Evolutionary conservation across 257 asterid species (phyloP), one percentile per base, ranked within the genome.

Genomic region (Solanum microdontum): DNA sequence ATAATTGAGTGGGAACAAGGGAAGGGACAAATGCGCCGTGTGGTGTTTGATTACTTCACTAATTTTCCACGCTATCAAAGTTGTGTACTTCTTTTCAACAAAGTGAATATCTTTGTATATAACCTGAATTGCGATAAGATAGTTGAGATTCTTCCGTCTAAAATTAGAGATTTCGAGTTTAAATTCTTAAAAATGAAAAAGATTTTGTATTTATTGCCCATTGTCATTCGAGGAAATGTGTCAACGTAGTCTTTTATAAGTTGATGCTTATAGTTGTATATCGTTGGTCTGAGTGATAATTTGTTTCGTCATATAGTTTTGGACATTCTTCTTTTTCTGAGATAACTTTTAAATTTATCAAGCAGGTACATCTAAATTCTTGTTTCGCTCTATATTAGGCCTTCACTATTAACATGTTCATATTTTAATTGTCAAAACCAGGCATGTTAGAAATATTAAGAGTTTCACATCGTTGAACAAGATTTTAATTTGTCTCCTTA

Each of bases 181-280:
- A 0, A 19, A 19, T 3, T 19, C 1, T 6, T 55, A 0, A 7
- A 1, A 55, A 19, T 55, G 4, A 7, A 55, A 19, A 55, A 17
- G 62, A 55, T 55, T 0, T 55, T 2, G 62, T 6, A 6, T 55
- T 6, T 51, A 51, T 51, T 0, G 10, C 0, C 0, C 0, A 17
- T 51, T 24, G 0, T 66, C 7, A 66, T 66, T 66, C 4, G 19
- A 66, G 73, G n/a, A 55, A 51, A 55, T 55, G 10, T 55, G n/a
- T 55, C 0, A 17, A 1, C 3, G n/a, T 55, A 55, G n/a, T 55
- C 4, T 55, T 17, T 1, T 55, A 17, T 51, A 51, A 51, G 62
- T 51, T 6, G 62, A 17, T 17, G 9, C 3, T 2, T 17, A 55
- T 55, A 55, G 0, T 55, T 55, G n/a, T 55, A 55, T 55, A 55